These are phyloP conservation scores for Leccinum ochraceum DNA, from an alignment of 768 basidiomycete genomes.

Conservation along the genomic window DNA sequence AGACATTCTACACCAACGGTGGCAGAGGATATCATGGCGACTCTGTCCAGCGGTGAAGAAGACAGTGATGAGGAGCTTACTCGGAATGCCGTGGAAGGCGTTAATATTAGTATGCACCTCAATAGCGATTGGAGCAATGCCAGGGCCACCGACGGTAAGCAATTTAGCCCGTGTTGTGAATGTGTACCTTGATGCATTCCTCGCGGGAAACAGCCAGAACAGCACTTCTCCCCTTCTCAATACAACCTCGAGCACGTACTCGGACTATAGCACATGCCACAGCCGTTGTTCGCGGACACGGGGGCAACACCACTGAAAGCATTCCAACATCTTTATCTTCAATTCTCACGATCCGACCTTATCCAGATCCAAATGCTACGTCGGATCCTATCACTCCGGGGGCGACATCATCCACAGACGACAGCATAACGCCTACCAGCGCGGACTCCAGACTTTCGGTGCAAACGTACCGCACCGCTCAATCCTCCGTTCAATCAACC, in stretches of 20 bases:
- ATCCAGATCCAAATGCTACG: constrained; percentile 49
- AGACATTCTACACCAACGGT: constrained; percentile 35
- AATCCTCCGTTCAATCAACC: constrained; percentile 47
- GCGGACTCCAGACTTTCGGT: constrained; percentile 55
- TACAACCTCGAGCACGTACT: constrained; percentile 43
- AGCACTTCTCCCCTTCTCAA: constrained; percentile 60
- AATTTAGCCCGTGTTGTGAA: constrained; percentile 8
- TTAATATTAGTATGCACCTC: constrained; percentile 50
- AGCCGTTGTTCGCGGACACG: constrained; percentile 59
- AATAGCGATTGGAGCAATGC: constrained; percentile 44
- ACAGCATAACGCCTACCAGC: constrained; percentile 40
- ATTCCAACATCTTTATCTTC: constrained; percentile 63
- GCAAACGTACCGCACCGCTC: constrained; percentile 64
- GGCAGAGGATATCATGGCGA: constrained; percentile 37
- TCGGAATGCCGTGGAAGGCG: constrained; percentile 51
- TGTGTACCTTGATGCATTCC: constrained; percentile 15
- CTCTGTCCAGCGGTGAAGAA: constrained; percentile 47
- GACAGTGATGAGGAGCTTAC: constrained; percentile 67
- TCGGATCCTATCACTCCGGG: constrained; percentile 44
- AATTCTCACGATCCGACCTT: constrained; percentile 67
- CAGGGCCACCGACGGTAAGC: constrained; percentile 38
- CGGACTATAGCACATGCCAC: constrained; percentile 76
- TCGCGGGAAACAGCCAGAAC: constrained; percentile 37
- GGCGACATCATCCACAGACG: constrained; percentile 26
- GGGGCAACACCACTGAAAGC: constrained; percentile 39